Conservation (phyloP, 2,329 filamentous ascomycete species). For the Neonectria sp. region DNA sequence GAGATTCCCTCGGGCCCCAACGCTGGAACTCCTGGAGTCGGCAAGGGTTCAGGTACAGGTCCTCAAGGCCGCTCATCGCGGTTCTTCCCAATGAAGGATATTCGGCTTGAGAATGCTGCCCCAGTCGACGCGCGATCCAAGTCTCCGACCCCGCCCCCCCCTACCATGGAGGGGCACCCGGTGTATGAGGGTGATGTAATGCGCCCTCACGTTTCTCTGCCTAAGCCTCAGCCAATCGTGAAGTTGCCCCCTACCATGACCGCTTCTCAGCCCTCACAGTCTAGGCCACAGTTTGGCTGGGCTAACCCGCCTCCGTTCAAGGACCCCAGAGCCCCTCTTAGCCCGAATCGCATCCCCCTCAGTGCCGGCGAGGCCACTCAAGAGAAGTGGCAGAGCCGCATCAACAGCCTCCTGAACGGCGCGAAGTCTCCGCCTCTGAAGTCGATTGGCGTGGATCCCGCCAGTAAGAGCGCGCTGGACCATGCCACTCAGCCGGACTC, state of each 20-base stretch:
- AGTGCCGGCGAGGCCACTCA: constrained; percentile 55
- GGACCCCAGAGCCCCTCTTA: constrained; percentile 47
- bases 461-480: constrained; percentile 77
- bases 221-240: constrained; percentile 81
- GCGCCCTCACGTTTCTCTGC: constrained; percentile 79
- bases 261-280: constrained; percentile 44
- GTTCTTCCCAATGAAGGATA: constrained; percentile 73
- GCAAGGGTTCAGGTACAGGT: constrained; percentile 54
- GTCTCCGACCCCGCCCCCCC: constrained; percentile 81
- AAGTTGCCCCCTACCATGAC: constrained; percentile 77
- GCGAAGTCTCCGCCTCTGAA: constrained; percentile 72
- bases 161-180: constrained; percentile 78
- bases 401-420: constrained; percentile 84
- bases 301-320: constrained; percentile 52
- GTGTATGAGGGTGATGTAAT: constrained; percentile 77
- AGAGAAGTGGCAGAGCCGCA: constrained; percentile 83
- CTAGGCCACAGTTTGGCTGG: constrained; percentile 53
- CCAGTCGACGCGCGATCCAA: constrained; percentile 59
- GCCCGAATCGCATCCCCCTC: constrained; percentile 40
- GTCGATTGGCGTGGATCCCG: constrained; percentile 75
- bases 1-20: constrained; percentile 41
- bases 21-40: constrained; percentile 49
- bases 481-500: constrained; percentile 63
- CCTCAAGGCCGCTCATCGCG: constrained; percentile 69
- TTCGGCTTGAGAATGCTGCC: constrained; percentile 57